Conservation (phyloP, 345 rosid genomes). For the Anastatica hierochuntica region DNA sequence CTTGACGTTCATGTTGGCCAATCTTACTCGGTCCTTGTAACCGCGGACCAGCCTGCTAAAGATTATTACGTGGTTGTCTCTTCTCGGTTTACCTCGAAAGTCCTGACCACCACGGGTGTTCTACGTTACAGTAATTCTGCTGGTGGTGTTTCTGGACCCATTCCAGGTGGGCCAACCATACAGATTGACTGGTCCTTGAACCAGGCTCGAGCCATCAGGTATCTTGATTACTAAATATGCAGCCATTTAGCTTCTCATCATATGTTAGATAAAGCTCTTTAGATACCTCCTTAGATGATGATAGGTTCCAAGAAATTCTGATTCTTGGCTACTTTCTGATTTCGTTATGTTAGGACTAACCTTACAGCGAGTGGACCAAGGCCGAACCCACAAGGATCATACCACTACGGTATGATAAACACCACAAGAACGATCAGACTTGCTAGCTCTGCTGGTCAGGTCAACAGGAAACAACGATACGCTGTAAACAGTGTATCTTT, state of each 20-base stretch:
- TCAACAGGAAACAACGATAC: conserved; percentile 71
- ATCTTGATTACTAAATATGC: background rate
- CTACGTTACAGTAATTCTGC: conserved; percentile 64
- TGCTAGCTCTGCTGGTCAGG: conserved; percentile 59
- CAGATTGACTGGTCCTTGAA: conserved; percentile 60
- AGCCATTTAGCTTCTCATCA: too few species aligned
- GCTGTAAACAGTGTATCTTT: conserved; percentile 73
- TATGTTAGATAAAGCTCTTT: too few species aligned
- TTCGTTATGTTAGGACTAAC: conserved; percentile 46
- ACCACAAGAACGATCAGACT: conserved; percentile 46
- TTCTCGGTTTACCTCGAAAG: conserved; percentile 38
- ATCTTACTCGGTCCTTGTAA: conserved; percentile 66
- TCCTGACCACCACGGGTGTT: conserved; percentile 56
- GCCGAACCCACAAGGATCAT: conserved; percentile 91
- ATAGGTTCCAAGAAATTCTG: background rate
- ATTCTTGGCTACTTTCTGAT: background rate
- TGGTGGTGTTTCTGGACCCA: conserved; percentile 52
- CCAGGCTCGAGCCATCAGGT: conserved; percentile 80
- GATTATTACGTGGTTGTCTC: conserved; percentile 80
- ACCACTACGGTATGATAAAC: conserved; percentile 72
- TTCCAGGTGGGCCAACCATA: conserved; percentile 63
- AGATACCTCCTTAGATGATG: background rate
- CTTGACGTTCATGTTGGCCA: conserved; percentile 84
- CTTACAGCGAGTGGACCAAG: conserved; percentile 91
- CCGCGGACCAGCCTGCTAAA: conserved; percentile 67